Base-by-base conservation (phyloP, 495 filamentous ascomycete species). In the Lepraria neglecta region DNA sequence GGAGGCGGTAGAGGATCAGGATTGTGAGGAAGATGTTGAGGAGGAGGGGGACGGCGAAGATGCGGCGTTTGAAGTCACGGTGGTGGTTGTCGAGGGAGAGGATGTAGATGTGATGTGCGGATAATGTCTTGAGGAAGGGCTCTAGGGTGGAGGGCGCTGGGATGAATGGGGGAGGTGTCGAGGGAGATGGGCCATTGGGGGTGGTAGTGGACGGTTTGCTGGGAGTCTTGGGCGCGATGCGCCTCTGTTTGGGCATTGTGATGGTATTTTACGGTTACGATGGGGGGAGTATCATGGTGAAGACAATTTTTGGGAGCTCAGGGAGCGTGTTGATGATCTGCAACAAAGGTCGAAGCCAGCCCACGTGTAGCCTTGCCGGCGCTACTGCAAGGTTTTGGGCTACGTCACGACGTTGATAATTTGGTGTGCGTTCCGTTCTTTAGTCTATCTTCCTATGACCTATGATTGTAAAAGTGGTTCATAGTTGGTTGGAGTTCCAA, bases 31-130 rank as follows among this genome's bases (percentile, higher is more conserved):
- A 69, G 47, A 84, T 48, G 72, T 95, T 95, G 72, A 91, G 80
- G 21, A 83, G 63, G 51, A 85, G 74, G 46, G 90, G 88, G 4
- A 92, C 82, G 45, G 79, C 48, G 76, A 92, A 96, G 69, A 90
- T 82, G 65, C 87, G 85, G 62, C 78, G 78, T 74, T 95, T 95
- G 77, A 87, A 81, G 33, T 76, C 75, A 28, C 64, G 65, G 0
- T 80, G 81, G 46, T 84, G 82, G 43, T 67, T 75, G 77, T 95
- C 90, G 75, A 92, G 75, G 76, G 91, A 88, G 30, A 84, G 77
- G 64, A 95, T 82, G 79, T 95, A 94, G 69, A 92, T 77, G 70
- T 88, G 81, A 27, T 77, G 67, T 30, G 76, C 73, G 64, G 82
- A 77, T 64, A 92, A 81, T 24, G 76, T 80, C 43, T 77, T 63